Percentiles rank a stretch among this genome's conserved stretches.
Conservation (phyloP, 768 basidiomycete genomes). For the Leccinellum rugosiceps region DNA sequence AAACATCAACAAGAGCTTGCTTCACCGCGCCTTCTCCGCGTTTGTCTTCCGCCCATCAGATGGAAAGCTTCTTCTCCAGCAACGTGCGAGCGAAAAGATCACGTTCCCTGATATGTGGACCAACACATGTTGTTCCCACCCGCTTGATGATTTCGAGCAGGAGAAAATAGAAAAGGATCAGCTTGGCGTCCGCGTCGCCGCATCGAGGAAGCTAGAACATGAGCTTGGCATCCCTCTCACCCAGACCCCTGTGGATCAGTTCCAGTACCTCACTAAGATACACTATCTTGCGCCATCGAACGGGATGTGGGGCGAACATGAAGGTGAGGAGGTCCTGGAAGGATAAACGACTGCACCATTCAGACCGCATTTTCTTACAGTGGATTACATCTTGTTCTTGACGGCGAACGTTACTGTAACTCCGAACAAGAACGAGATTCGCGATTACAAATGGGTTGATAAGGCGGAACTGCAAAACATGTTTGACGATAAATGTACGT, state of each 20-base stretch:
- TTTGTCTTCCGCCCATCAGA: slow-evolving; percentile 95
- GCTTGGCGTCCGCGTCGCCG: slow-evolving; percentile 84
- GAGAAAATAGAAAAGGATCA: slow-evolving; percentile 77
- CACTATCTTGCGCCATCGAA: slow-evolving; percentile 95
- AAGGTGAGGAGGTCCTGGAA: slow-evolving; percentile 56
- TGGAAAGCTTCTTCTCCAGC: slow-evolving; percentile 90
- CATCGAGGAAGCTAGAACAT: slow-evolving; percentile 91
- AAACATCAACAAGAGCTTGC: slow-evolving; percentile 89
- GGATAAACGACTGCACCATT: not conserved
- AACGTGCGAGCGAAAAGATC: slow-evolving; percentile 97
- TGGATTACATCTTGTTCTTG: slow-evolving; percentile 96
- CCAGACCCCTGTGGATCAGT: slow-evolving; percentile 78
- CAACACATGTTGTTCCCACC: slow-evolving; percentile 98
- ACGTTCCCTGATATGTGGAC: slow-evolving; percentile 99
- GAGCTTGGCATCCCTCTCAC: slow-evolving; percentile 86
- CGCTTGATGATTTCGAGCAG: slow-evolving; percentile 85
- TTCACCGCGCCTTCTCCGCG: slow-evolving; percentile 97
- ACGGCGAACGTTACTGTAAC: slow-evolving; percentile 82
- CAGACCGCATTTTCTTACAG: slow-evolving; percentile 41
- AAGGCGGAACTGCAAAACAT: slow-evolving; percentile 87
- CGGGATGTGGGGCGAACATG: slow-evolving; percentile 97
- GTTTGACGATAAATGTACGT: slow-evolving; percentile 77
- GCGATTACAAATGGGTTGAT: slow-evolving; percentile 85
- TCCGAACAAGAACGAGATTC: slow-evolving; percentile 88
- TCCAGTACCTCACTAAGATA: slow-evolving; percentile 93